phyloP scores from a whole-genome alignment of 305 asterid genomes.

The Ilex paraguariensis region DNA sequence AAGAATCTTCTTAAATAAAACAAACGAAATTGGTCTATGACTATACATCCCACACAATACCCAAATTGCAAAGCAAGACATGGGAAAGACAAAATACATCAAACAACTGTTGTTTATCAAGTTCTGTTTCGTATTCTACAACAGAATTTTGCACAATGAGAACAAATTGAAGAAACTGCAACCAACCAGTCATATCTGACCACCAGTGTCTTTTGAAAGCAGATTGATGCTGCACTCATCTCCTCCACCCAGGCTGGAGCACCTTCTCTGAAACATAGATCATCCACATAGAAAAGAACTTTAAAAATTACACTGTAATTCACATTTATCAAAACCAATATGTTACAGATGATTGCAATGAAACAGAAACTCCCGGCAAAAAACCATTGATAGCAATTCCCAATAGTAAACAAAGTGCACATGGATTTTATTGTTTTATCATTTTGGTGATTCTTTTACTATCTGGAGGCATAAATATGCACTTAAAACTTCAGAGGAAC shows the following conservation, averaged over 20 bases:
- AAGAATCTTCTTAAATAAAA: too few relatives aligned
- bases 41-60: too few relatives aligned
- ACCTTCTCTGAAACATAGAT: constrained; percentile 49
- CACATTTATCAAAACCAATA: background rate
- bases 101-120: background rate
- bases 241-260: constrained; percentile 87
- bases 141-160: background rate
- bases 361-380: background rate
- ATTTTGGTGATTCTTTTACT: background rate
- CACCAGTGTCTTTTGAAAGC: constrained; percentile 13
- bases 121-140: background rate
- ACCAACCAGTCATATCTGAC: background rate
- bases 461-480: background rate
- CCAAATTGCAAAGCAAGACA: too few relatives aligned
- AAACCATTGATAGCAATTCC: background rate
- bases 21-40: too few relatives aligned
- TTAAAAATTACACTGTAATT: background rate
- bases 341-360: background rate
- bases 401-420: too few relatives aligned
- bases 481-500: background rate
- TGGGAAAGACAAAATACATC: background rate
- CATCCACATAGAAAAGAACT: constrained; percentile 1
- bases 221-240: constrained; percentile 36
- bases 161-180: background rate
- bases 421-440: too few relatives aligned